Conservation (phyloP, 495 filamentous ascomycete genomes). For the Viridothelium virens region DNA sequence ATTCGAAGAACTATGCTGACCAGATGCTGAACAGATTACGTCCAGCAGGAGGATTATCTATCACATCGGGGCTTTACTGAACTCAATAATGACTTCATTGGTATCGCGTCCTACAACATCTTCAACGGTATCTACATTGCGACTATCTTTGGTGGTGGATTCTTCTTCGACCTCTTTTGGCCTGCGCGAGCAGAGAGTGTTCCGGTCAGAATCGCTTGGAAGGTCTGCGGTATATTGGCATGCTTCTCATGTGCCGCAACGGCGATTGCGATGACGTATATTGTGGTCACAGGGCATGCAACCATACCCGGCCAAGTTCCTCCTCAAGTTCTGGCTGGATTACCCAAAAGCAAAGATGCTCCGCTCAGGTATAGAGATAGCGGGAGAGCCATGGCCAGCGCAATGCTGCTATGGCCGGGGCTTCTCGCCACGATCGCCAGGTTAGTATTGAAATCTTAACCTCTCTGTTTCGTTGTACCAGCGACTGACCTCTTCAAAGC, state of each 20-base stretch:
- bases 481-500: neutral
- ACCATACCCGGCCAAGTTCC: slow-evolving; percentile 19
- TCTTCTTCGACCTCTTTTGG: slow-evolving; percentile 51
- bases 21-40: slow-evolving; percentile 36
- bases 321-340: slow-evolving; percentile 13
- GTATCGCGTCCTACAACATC: slow-evolving; percentile 45
- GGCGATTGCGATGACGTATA: slow-evolving; percentile 40
- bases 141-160: slow-evolving; percentile 46
- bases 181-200: slow-evolving; percentile 42
- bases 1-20: neutral
- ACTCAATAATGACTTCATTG: slow-evolving; percentile 43
- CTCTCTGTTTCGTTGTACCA: neutral
- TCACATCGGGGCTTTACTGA: neutral
- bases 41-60: slow-evolving; percentile 31
- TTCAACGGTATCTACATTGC: slow-evolving; percentile 48
- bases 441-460: neutral
- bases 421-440: neutral
- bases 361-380: slow-evolving; percentile 36
- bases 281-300: slow-evolving; percentile 34
- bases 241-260: slow-evolving; percentile 37
- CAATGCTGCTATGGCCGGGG: slow-evolving; percentile 36
- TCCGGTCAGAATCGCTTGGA: slow-evolving; percentile 42
- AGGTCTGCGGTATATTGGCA: slow-evolving; percentile 39
- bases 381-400: slow-evolving; percentile 36
- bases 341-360: slow-evolving; percentile 28